Evolutionary conservation across 441 rosid species (phyloP), one percentile per base, ranked within the genome.

Genomic region (Pelargonium fulgidum): DNA sequence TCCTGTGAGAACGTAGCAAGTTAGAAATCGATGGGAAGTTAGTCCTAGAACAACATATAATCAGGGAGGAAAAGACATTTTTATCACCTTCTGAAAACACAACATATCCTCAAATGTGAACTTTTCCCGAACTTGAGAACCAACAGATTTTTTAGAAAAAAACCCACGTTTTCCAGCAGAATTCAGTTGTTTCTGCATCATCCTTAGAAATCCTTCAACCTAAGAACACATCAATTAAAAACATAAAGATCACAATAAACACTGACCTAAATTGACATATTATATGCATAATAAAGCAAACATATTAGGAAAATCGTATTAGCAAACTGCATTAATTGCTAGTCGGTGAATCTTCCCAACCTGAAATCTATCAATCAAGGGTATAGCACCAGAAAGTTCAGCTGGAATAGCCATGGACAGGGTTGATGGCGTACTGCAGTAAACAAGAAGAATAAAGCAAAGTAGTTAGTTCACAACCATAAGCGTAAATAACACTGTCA

Each of bases 31-130:
- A 62, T 29, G 59, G 56, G 56, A 20, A 16, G 11, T 13, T 26
- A 13, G 24, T 36, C 11, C 67, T 41, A 54, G 8, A 12, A 70
- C 44, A 39, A 70, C 26, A 45, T 13, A 20, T 7, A 26, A 7
- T 4, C 39, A 45, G 14, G 9, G 65, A 69, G 54, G 2, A 7
- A 19, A 61, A 36, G 41, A 67, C 48, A 39, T 59, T 20, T 20
- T 20, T 29, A 22, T 56, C 61, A 94, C 99, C 97, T 91, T 91
- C 73, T 94, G 97, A 80, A 90, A 94, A 78, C 94, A 91, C 66
- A 91, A 72, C 99, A 94, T 94, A 77, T 94, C 99, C 85, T 91
- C 96, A 68, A 94, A 88, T 4, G 97, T 88, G 83, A 87, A 90
- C 70, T 87, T 93, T 70, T 88, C 99, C 68, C 84, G 86, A 76